Percentiles rank a stretch among this genome's conserved stretches.
phyloP scores from a whole-genome alignment of 78 protist species.

The Pigoraptor vietnamica region DNA sequence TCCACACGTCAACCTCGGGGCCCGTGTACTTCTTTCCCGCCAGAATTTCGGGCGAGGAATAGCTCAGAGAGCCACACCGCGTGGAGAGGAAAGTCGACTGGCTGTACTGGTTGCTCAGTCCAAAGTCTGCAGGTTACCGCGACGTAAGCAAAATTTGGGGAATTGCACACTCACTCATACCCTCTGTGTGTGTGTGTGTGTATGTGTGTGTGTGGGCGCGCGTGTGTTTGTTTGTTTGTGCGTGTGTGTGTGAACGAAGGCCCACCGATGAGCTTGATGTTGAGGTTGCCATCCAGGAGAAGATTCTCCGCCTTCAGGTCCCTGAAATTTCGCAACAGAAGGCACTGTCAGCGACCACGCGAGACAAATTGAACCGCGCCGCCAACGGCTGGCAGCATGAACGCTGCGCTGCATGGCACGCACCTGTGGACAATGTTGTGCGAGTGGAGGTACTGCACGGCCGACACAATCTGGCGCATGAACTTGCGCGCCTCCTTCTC shows the following conservation, averaged over 20 bases:
- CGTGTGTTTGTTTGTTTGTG: no score
- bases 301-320: conserved; percentile 28
- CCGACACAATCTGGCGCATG: conserved; percentile 56
- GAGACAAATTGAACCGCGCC: no score
- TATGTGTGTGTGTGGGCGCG: no score
- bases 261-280: conserved; percentile 51
- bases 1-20: conserved; percentile 63
- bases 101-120: conserved; percentile 43
- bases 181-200: no score
- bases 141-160: no score
- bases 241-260: no score
- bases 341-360: no score
- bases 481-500: conserved; percentile 64
- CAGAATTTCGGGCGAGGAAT: conserved; percentile 78
- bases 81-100: conserved; percentile 48
- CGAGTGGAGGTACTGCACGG: conserved; percentile 61
- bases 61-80: conserved; percentile 79
- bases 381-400: no score
- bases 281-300: conserved; percentile 68
- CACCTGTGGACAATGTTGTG: not conserved
- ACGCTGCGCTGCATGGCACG: no score
- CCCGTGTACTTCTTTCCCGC: not conserved
- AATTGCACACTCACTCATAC: no score
- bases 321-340: not conserved
- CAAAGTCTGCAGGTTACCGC: conserved; percentile 59